These are phyloP conservation scores for Cicer cuneatum DNA, from an alignment of 306 rosid genomes.

Conservation along the genomic window DNA sequence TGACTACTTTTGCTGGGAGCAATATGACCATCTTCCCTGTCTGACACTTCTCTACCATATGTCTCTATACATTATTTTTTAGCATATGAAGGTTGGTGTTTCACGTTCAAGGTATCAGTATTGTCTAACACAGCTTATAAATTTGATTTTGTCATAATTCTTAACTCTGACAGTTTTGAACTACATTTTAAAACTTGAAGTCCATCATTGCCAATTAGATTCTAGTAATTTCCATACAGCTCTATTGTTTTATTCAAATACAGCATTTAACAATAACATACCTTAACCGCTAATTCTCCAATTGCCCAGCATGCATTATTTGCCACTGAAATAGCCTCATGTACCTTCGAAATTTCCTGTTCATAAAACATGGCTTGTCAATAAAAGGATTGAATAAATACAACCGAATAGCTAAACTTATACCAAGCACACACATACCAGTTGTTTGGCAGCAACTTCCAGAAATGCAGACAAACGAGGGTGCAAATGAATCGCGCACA, in stretches of 20 bases:
- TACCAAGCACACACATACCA: slow-evolving; percentile 64
- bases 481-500: slow-evolving; percentile 78
- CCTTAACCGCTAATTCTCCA: slow-evolving; percentile 97
- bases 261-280: slow-evolving; percentile 48
- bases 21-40: not conserved
- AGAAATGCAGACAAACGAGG: slow-evolving; percentile 90
- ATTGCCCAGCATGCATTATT: slow-evolving; percentile 99
- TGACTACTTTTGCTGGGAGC: not conserved
- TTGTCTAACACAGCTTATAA: slow-evolving; percentile 12
- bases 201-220: slow-evolving; percentile 38
- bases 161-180: slow-evolving; percentile 8
- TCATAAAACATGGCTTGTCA: slow-evolving; percentile 37
- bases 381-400: slow-evolving; percentile 37
- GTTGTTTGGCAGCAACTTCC: slow-evolving; percentile 83
- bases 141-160: slow-evolving; percentile 6
- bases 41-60: not conserved
- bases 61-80: not conserved
- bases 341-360: slow-evolving; percentile 82
- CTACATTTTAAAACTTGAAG: slow-evolving; percentile 1
- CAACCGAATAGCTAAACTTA: slow-evolving; percentile 8
- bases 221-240: slow-evolving; percentile 7
- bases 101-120: not conserved
- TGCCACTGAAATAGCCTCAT: slow-evolving; percentile 89
- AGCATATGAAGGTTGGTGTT: not conserved
- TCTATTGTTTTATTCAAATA: slow-evolving; percentile 31